Evolutionary conservation across 768 basidiomycete genomes (phyloP), one percentile per base, ranked within the genome.

Genomic region (Boletus rex-veris): DNA sequence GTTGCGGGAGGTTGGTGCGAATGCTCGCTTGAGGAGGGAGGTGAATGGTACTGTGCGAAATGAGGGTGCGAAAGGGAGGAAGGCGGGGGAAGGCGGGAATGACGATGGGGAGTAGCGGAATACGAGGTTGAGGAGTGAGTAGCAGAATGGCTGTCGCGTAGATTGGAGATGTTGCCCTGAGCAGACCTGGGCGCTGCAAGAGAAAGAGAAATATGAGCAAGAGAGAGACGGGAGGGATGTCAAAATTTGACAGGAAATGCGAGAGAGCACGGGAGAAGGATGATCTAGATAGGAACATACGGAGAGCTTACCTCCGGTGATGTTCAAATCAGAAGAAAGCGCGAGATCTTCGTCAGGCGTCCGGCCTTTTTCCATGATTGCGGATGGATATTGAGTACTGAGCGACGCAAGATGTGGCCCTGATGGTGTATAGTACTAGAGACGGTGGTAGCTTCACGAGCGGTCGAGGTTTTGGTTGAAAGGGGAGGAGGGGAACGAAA

Each of bases 291-390:
- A 26, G 24, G 45, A 16, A 45, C 43, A 41, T 40, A 62, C 54
- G 60, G 59, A 37, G 50, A 44, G 45, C 69, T 49, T 64, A 71
- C 67, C 67, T 62, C 67, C 67, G 64, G 60, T 50, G 43, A 28
- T 39, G 43, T 53, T 49, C 33, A 44, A n/a, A 53, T 40, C 38
- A 47, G 65, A 43, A 37, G 58, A 50, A 19, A 54, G 31, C 1
- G 43, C 6, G 3, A 54, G 36, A 55, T 61, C 53, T 48, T 67
- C 40, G 54, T 59, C 47, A 26, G 53, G 45, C 0, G 50, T 53
- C 59, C 64, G 69, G 60, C 47, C 52, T 53, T 58, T 52, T 28
- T 59, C 44, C 68, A 69, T 19, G 19, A 19, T 69, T 52, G 62
- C 60, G 58, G 62, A 60, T 50, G 3, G 10, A n/a, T 51, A 38